phyloP scores from a whole-genome alignment of 2,329 filamentous ascomycete species.

The Trichocomaceae sp. region DNA sequence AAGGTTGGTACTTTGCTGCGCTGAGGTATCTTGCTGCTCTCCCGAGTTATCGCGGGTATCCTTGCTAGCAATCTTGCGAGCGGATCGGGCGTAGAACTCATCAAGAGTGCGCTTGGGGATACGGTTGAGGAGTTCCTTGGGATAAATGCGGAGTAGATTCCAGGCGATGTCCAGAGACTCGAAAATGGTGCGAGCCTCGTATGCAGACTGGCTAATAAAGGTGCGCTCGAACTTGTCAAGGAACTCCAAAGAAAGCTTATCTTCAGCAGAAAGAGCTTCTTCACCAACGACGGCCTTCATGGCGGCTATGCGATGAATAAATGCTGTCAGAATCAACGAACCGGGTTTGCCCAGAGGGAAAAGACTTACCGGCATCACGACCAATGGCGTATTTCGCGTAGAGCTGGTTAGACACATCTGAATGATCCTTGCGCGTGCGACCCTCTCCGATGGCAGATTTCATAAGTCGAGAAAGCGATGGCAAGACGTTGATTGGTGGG shows the following conservation, averaged over 20 bases:
- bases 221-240: constrained; percentile 96
- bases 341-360: background rate
- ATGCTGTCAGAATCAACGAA: background rate
- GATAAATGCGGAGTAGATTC: constrained; percentile 93
- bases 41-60: background rate
- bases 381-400: constrained; percentile 99
- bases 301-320: constrained; percentile 53
- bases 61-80: background rate
- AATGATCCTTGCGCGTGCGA: constrained; percentile 93
- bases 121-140: constrained; percentile 95
- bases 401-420: constrained; percentile 97
- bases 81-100: constrained; percentile 67
- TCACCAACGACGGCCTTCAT: constrained; percentile 99
- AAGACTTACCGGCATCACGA: constrained; percentile 65
- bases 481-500: constrained; percentile 96
- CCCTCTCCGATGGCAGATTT: constrained; percentile 98
- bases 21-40: background rate
- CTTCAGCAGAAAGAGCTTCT: constrained; percentile 88
- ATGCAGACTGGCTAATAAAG: constrained; percentile 86
- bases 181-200: constrained; percentile 85
- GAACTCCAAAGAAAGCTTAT: constrained; percentile 97
- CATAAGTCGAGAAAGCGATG: constrained; percentile 97
- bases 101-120: constrained; percentile 77
- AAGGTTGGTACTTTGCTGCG: background rate
- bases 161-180: constrained; percentile 94